phyloP scores from a whole-genome alignment of 1,284 basidiomycete genomes.

The Cystobasidium slooffiae region DNA sequence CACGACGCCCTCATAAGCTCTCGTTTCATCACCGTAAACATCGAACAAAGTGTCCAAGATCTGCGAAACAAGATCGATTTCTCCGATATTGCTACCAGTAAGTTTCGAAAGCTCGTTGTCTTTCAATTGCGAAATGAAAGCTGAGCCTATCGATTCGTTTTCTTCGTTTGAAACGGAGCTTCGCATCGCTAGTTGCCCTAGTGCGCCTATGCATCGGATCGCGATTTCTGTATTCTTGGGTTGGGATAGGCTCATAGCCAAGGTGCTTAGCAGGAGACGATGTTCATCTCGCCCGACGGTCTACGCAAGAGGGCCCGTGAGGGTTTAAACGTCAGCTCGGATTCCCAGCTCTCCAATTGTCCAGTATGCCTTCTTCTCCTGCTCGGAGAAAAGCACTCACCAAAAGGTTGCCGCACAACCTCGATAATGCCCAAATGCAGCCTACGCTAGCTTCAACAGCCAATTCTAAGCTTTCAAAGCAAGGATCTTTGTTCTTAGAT shows the following conservation, averaged over 20 bases:
- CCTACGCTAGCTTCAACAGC: conserved; percentile 57
- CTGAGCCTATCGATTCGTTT: conserved; percentile 71
- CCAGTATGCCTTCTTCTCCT: neutral
- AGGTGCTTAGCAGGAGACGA: conserved; percentile 13
- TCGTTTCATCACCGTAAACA: conserved; percentile 88
- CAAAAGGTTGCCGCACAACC: conserved; percentile 58
- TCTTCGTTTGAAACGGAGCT: conserved; percentile 66
- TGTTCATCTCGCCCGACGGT: conserved; percentile 37
- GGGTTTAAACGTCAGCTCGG: neutral
- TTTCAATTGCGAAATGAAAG: conserved; percentile 66
- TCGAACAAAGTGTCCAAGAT: conserved; percentile 86
- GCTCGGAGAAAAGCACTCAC: conserved; percentile 57
- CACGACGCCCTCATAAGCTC: conserved; percentile 79
- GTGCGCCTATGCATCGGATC: conserved; percentile 65
- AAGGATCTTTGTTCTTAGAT: conserved; percentile 21
- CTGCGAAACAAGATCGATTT: conserved; percentile 77
- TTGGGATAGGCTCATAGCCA: conserved; percentile 10
- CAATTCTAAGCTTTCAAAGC: conserved; percentile 2
- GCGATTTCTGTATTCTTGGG: conserved; percentile 23
- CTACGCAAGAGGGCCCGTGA: neutral
- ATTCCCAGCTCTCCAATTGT: too few relatives aligned
- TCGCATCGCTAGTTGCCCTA: conserved; percentile 78
- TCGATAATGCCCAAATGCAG: conserved; percentile 59
- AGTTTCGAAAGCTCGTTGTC: conserved; percentile 55
- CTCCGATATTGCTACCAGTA: conserved; percentile 50